Percentiles rank a stretch among this genome's conserved stretches.
phyloP scores from a whole-genome alignment of 2,329 filamentous ascomycete species.

The Fusarium floridanum region DNA sequence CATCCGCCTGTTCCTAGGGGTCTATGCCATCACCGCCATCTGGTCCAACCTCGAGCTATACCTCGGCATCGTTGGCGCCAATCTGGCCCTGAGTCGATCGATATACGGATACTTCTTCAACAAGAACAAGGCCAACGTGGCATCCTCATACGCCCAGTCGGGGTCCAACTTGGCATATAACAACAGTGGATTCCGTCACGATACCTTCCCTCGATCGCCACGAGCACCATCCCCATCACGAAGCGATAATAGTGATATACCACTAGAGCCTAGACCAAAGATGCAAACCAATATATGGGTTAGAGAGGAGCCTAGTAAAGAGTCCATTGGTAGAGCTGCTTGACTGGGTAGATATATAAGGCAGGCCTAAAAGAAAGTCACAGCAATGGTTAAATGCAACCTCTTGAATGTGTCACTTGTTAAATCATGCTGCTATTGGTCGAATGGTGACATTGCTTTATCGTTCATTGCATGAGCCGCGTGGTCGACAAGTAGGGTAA shows the following conservation, averaged over 20 bases:
- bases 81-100: constrained; percentile 42
- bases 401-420: not conserved
- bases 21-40: constrained; percentile 52
- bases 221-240: constrained; percentile 12
- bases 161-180: constrained; percentile 19
- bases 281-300: constrained; percentile 20
- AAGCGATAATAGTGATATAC: constrained; percentile 39
- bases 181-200: constrained; percentile 24
- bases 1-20: constrained; percentile 32
- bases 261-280: constrained; percentile 25
- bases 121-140: not conserved
- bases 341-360: not conserved
- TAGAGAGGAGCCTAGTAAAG: constrained; percentile 3
- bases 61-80: constrained; percentile 54
- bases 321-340: not conserved
- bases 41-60: constrained; percentile 56
- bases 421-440: not conserved
- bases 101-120: constrained; percentile 36
- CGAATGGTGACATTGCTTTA: not conserved
- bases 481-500: not conserved
- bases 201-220: constrained; percentile 12
- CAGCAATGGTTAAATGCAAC: not conserved
- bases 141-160: constrained; percentile 23
- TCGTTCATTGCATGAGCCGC: not conserved
- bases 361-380: not conserved